A percentile compares a stretch with the other conserved stretches of the same genome.
Evolutionary conservation across 2,329 filamentous ascomycete genomes (phyloP).

Genomic region (Salinomyces thailandicus): DNA sequence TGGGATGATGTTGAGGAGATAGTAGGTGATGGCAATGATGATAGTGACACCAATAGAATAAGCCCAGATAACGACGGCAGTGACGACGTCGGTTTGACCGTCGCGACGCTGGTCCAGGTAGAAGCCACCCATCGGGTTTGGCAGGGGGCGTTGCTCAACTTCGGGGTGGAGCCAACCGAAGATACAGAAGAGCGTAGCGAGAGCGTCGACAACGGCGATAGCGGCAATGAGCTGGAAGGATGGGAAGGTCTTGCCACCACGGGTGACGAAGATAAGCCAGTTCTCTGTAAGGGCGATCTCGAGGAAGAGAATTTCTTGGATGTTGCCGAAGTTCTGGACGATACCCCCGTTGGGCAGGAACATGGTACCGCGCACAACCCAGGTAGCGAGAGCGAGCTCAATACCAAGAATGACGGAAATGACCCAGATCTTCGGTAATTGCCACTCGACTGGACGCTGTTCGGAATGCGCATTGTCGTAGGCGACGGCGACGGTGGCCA

Average conservation of each 20-base stretch:
- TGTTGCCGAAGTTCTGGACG: constrained; percentile 62
- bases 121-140: constrained; percentile 33
- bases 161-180: constrained; percentile 62
- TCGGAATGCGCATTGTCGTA: constrained; percentile 74
- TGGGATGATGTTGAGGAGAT: constrained; percentile 47
- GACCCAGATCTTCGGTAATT: constrained; percentile 72
- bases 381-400: constrained; percentile 59
- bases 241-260: constrained; percentile 58
- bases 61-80: constrained; percentile 53
- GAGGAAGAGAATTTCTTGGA: constrained; percentile 57
- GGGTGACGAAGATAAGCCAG: constrained; percentile 46
- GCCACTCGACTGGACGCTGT: constrained; percentile 66
- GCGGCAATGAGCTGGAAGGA: constrained; percentile 64
- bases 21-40: constrained; percentile 56
- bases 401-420: constrained; percentile 59
- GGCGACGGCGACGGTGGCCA: constrained; percentile 67
- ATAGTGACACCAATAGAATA: constrained; percentile 58
- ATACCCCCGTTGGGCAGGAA: constrained; percentile 61
- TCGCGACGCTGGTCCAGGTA: constrained; percentile 22
- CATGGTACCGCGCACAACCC: constrained; percentile 61
- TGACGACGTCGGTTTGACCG: constrained; percentile 52
- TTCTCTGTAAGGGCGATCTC: constrained; percentile 44
- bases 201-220: constrained; percentile 59
- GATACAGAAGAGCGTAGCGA: constrained; percentile 63
- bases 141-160: constrained; percentile 28